A percentile compares a stretch with the other conserved stretches of the same genome.
Conservation (phyloP, 148 eudicot genomes). For the Cornus suecica region DNA sequence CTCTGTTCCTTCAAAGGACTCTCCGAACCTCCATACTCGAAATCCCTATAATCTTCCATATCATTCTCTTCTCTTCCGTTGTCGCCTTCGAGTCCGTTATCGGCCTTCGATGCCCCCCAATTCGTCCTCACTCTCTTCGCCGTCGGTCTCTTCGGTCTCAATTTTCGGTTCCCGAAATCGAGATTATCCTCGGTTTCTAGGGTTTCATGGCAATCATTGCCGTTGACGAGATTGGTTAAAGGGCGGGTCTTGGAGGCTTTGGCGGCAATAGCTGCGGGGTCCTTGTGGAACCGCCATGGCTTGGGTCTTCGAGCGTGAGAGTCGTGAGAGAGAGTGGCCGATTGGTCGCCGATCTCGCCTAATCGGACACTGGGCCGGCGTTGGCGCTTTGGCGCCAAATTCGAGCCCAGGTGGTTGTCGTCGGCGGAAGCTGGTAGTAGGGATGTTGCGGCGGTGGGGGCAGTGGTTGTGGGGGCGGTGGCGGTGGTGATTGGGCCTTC, state of each 20-base stretch:
- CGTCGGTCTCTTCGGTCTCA: slow-evolving; percentile 16
- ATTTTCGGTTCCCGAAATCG: slow-evolving; percentile 7
- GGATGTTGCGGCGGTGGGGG: slow-evolving; percentile 4
- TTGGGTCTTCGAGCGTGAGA: slow-evolving; percentile 21
- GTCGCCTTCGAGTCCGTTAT: slow-evolving; percentile 15
- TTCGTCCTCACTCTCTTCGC: slow-evolving; percentile 27
- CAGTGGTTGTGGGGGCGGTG: neutral
- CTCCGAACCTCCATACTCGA: slow-evolving; percentile 28
- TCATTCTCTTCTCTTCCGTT: slow-evolving; percentile 14
- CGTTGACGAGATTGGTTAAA: slow-evolving; percentile 35
- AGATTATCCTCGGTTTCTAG: slow-evolving; percentile 16
- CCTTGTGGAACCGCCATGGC: slow-evolving; percentile 32
- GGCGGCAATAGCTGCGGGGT: slow-evolving; percentile 8
- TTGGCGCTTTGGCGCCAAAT: slow-evolving; percentile 34
- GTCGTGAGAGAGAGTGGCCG: slow-evolving; percentile 14
- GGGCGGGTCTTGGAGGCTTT: slow-evolving; percentile 35
- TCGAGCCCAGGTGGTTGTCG: slow-evolving; percentile 3
- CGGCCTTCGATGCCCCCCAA: slow-evolving; percentile 18
- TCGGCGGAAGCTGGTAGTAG: slow-evolving; percentile 30
- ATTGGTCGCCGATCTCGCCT: slow-evolving; percentile 45
- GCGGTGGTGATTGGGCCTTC: slow-evolving; percentile 5
- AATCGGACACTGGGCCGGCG: slow-evolving; percentile 49
- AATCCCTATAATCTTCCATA: slow-evolving; percentile 33
- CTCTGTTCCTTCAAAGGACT: slow-evolving; percentile 41
- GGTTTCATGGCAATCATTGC: slow-evolving; percentile 12